These are phyloP conservation scores for Patellaria atrata DNA, from an alignment of 495 filamentous ascomycete genomes.

Conservation along the genomic window DNA sequence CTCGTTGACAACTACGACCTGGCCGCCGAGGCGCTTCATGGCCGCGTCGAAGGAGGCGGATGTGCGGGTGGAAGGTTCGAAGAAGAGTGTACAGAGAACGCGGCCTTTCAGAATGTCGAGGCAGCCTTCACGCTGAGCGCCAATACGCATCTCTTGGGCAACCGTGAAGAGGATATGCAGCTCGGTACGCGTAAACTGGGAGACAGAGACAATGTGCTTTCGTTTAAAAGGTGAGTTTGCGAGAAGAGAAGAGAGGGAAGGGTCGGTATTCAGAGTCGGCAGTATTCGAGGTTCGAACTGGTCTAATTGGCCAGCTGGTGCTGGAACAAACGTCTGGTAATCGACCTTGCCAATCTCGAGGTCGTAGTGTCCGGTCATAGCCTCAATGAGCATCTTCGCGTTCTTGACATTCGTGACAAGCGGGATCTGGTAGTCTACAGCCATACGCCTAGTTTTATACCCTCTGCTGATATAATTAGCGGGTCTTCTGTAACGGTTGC, in stretches of 20 bases:
- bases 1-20: conserved; percentile 62
- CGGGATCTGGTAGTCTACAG: conserved; percentile 95
- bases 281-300: conserved; percentile 45
- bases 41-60: conserved; percentile 94
- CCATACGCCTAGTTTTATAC: conserved; percentile 91
- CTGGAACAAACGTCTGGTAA: conserved; percentile 51
- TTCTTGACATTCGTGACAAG: conserved; percentile 98
- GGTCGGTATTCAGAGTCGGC: conserved; percentile 41
- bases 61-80: conserved; percentile 90
- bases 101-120: conserved; percentile 75
- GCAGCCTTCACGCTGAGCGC: conserved; percentile 78
- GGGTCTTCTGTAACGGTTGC: conserved; percentile 84
- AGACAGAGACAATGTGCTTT: conserved; percentile 76
- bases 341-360: conserved; percentile 69
- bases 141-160: conserved; percentile 89
- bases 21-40: conserved; percentile 91
- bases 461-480: conserved; percentile 98
- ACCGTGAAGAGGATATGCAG: conserved; percentile 90
- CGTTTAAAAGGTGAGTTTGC: conserved; percentile 70
- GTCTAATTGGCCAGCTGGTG: conserved; percentile 7
- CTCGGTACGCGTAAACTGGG: conserved; percentile 72
- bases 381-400: conserved; percentile 91
- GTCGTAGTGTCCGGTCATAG: conserved; percentile 74
- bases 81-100: conserved; percentile 85
- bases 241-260: conserved; percentile 56